Evolutionary conservation across 306 rosid genomes (phyloP).

Genomic region (Cyamopsis tetragonoloba): DNA sequence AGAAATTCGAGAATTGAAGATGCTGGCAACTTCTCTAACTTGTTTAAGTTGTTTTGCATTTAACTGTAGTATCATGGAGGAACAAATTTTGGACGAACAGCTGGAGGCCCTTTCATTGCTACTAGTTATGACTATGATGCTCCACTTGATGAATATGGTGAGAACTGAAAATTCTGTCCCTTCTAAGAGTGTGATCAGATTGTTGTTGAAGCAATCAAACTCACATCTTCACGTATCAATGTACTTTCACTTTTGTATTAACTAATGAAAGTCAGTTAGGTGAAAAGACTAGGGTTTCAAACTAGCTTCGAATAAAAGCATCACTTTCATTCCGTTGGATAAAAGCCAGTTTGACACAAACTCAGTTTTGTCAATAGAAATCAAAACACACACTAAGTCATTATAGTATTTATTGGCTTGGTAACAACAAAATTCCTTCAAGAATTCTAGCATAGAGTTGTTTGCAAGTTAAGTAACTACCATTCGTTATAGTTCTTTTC

Average conservation of each 20-base stretch:
- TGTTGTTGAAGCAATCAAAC: too few relatives aligned
- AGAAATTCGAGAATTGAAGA: neutral
- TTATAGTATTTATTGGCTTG: neutral
- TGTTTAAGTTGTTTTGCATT: neutral
- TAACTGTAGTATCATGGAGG: constrained; percentile 72
- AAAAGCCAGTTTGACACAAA: too few relatives aligned
- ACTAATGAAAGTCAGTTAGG: too few relatives aligned
- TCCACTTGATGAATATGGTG: constrained; percentile 90
- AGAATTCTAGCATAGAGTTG: neutral
- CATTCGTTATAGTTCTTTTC: neutral
- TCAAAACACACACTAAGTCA: too few relatives aligned
- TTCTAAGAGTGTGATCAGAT: too few relatives aligned
- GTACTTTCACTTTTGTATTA: too few relatives aligned
- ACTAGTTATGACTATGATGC: constrained; percentile 93
- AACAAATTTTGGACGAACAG: constrained; percentile 88
- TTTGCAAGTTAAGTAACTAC: neutral
- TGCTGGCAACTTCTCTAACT: neutral
- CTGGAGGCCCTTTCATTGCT: constrained; percentile 88
- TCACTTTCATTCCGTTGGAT: too few relatives aligned
- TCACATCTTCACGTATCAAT: too few relatives aligned
- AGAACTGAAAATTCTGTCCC: constrained; percentile 24
- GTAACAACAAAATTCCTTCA: neutral
- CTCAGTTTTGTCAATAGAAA: too few relatives aligned
- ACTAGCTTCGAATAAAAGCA: too few relatives aligned
- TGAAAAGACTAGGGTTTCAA: too few relatives aligned